Conservation (phyloP, 495 filamentous ascomycete species). For the Aspergillus leporis region DNA sequence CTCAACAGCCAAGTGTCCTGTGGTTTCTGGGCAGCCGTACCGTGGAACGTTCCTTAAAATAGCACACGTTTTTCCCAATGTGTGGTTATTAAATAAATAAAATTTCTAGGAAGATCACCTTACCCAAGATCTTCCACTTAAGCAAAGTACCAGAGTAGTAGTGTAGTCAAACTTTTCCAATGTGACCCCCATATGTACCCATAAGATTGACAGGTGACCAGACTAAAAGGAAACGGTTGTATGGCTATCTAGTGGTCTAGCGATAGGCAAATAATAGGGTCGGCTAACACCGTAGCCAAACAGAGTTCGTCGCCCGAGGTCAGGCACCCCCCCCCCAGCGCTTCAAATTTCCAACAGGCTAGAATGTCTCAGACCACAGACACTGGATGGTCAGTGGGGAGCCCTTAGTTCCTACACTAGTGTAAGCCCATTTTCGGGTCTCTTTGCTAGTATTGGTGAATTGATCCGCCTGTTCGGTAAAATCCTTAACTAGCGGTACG, state of each 20-base stretch:
- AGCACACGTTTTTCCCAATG: slow-evolving; percentile 6
- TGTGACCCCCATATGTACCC: background rate
- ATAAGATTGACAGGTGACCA: background rate
- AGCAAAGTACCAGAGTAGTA: background rate
- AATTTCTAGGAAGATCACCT: slow-evolving; percentile 11
- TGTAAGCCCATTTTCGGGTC: slow-evolving; percentile 10
- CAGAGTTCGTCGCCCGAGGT: slow-evolving; percentile 8
- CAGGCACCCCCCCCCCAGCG: slow-evolving; percentile 9
- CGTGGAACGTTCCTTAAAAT: slow-evolving; percentile 23
- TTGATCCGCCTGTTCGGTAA: slow-evolving; percentile 4
- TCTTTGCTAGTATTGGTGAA: slow-evolving; percentile 12
- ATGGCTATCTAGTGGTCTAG: too few species aligned
- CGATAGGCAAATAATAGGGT: background rate
- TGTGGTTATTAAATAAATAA: slow-evolving; percentile 2
- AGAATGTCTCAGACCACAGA: slow-evolving; percentile 14
- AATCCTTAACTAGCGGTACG: background rate
- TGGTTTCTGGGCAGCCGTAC: background rate
- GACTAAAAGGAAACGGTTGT: slow-evolving; percentile 1
- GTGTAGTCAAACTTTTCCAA: background rate
- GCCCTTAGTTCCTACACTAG: slow-evolving; percentile 16
- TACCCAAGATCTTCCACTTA: slow-evolving; percentile 12
- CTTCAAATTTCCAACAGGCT: background rate
- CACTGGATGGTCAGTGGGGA: slow-evolving; percentile 10
- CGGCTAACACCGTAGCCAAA: slow-evolving; percentile 1
- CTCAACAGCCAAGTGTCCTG: background rate